Percentiles rank a stretch among this genome's conserved stretches.
Evolutionary conservation across 2,329 filamentous ascomycete genomes (phyloP).

Genomic region (Peltaster fructicola): DNA sequence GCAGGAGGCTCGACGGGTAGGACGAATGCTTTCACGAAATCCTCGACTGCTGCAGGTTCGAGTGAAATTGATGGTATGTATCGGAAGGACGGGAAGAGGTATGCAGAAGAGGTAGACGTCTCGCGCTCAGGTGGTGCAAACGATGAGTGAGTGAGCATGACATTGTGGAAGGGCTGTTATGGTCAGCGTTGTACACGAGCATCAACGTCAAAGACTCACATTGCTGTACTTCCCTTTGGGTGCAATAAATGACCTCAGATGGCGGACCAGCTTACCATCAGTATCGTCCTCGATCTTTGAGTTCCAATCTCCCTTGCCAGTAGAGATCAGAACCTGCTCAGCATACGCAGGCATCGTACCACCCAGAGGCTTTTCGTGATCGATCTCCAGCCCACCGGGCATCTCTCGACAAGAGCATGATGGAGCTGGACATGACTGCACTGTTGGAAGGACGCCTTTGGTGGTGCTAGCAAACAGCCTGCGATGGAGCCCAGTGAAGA

Average conservation of each 20-base stretch:
- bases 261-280: slow-evolving; percentile 40
- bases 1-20: slow-evolving; percentile 45
- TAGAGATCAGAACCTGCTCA: slow-evolving; percentile 71
- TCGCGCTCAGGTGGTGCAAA: slow-evolving; percentile 35
- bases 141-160: slow-evolving; percentile 60
- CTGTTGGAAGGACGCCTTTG: too few species aligned
- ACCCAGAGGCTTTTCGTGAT: slow-evolving; percentile 50
- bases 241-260: slow-evolving; percentile 42
- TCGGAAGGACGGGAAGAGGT: slow-evolving; percentile 69
- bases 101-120: slow-evolving; percentile 38
- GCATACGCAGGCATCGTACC: slow-evolving; percentile 63
- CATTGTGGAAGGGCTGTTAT: slow-evolving; percentile 61
- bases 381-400: slow-evolving; percentile 53
- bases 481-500: too few species aligned
- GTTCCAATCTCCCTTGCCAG: slow-evolving; percentile 62
- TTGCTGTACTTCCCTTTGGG: slow-evolving; percentile 26
- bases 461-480: too few species aligned
- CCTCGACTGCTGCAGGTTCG: slow-evolving; percentile 34
- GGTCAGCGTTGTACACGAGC: slow-evolving; percentile 6
- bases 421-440: slow-evolving; percentile 50
- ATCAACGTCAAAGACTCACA: slow-evolving; percentile 19
- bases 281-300: slow-evolving; percentile 69
- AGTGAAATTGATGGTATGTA: slow-evolving; percentile 57
- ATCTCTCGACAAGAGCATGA: slow-evolving; percentile 58
- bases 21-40: slow-evolving; percentile 46